Percentiles rank a stretch among this genome's conserved stretches.
These are phyloP conservation scores for Annona cherimola DNA, from an alignment of 164 flowering plant species.

Conservation along the genomic window DNA sequence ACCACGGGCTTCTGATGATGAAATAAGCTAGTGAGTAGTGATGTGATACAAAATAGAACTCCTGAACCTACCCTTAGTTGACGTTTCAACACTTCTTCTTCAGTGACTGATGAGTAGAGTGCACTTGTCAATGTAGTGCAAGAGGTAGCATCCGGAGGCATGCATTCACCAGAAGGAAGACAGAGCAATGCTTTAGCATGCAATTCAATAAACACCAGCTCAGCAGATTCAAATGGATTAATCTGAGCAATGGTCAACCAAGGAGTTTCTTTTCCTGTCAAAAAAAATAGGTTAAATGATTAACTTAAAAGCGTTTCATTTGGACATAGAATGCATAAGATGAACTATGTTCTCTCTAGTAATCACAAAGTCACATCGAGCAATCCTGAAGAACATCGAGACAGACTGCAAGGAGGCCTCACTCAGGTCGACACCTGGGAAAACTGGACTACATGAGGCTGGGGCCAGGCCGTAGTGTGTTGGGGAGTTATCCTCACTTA, in stretches of 20 bases:
- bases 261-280: conserved; percentile 55
- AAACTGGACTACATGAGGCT: background rate
- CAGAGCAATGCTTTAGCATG: conserved; percentile 86
- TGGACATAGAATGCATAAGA: background rate
- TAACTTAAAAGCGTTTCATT: background rate
- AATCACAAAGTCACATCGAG: background rate
- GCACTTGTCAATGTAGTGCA: conserved; percentile 88
- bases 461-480: background rate
- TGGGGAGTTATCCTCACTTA: background rate
- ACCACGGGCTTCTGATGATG: background rate
- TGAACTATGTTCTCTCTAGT: background rate
- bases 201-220: conserved; percentile 64
- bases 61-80: conserved; percentile 59
- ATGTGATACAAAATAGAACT: background rate
- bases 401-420: too few species aligned
- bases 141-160: conserved; percentile 78
- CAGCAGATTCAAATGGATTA: conserved; percentile 34
- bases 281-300: conserved; percentile 4
- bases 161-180: conserved; percentile 83
- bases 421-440: background rate
- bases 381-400: background rate
- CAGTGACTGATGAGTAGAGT: conserved; percentile 80
- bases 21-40: background rate
- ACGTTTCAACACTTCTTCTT: conserved; percentile 65
- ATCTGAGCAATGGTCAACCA: conserved; percentile 63